Percentiles rank a stretch among this genome's conserved stretches.
Conservation (phyloP, 2,329 filamentous ascomycete species). For the Hypoxylon sp. region DNA sequence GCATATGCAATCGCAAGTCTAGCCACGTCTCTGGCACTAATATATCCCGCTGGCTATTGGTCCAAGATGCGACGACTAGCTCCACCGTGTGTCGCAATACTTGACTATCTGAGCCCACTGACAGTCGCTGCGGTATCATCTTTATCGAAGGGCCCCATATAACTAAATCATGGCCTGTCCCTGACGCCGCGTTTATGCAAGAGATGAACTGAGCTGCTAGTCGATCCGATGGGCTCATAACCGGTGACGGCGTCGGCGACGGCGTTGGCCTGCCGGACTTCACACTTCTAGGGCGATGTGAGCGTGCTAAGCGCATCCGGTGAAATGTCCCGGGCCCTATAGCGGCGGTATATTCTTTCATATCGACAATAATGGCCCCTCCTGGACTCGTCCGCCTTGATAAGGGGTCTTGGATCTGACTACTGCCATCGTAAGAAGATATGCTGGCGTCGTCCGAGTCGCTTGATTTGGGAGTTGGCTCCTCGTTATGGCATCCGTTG, state of each 20-base stretch:
- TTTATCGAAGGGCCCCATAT: slow-evolving; percentile 50
- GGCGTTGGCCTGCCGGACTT: slow-evolving; percentile 11
- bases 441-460: slow-evolving; percentile 28
- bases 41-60: slow-evolving; percentile 47
- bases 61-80: slow-evolving; percentile 48
- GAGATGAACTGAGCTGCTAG: slow-evolving; percentile 43
- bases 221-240: slow-evolving; percentile 41
- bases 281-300: slow-evolving; percentile 14
- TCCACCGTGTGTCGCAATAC: slow-evolving; percentile 48
- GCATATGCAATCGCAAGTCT: slow-evolving; percentile 49
- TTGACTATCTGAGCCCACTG: slow-evolving; percentile 34
- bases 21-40: slow-evolving; percentile 47
- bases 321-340: slow-evolving; percentile 37
- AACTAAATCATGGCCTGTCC: slow-evolving; percentile 48
- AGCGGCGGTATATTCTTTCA: slow-evolving; percentile 41
- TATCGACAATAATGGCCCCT: slow-evolving; percentile 37
- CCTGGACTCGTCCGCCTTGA: slow-evolving; percentile 22
- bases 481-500: slow-evolving; percentile 51
- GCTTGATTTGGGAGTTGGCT: slow-evolving; percentile 14
- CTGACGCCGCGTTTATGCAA: slow-evolving; percentile 46
- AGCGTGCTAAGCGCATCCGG: slow-evolving; percentile 38
- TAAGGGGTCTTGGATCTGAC: slow-evolving; percentile 10
- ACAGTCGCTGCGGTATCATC: slow-evolving; percentile 47
- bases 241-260: slow-evolving; percentile 31
- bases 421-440: slow-evolving; percentile 11